Evolutionary conservation across 1,139 yeast species (phyloP), one percentile per base, ranked within the genome.

Genomic region (Saccharomyces hybrid): DNA sequence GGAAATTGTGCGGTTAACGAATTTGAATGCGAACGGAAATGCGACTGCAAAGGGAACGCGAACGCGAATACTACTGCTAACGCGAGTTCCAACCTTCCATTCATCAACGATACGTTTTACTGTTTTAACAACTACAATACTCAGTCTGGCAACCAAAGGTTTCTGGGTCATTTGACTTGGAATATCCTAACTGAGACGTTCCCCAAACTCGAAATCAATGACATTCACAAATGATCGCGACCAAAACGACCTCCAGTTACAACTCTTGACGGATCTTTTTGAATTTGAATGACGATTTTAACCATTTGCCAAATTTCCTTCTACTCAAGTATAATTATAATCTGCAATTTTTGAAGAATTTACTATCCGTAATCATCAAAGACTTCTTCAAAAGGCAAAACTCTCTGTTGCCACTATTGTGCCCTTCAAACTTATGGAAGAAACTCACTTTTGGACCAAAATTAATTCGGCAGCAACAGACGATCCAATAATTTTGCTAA

Each of bases 1-100:
- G 54, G 82, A 80, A 63, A 74, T 86, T 46, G 77, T 80, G 48
- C 77, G 77, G 28, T 70, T 86, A 54, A 90, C 86, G 64, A 79
- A 81, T 27, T n/a, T 60, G 49, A 12, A 32, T 14, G n/a, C 14
- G 12, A 12, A 14, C 5, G 6, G 5, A 11, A 32, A 6, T 12
- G 41, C 6, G 41, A 32, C 11, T 12, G 41, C 11, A n/a, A n/a
- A n/a, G n/a, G n/a, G 11, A 42, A n/a, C 4, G 6, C 6, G 14
- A 8, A 5, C 5, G 47, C 14, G 6, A 27, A 19, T 14, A 0
- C 14, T 2, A 14, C 27, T 4, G 38, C 14, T 4, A 48, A 28
- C 8, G 27, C 47, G 5, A 21, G 5, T 6, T 4, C 47, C 8
- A 34, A 31, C 11, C 59, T 65, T 6, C 65, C 67, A 2, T 66